Evolutionary conservation across 1,139 yeast species (phyloP).

Genomic region (Pichia sp.): DNA sequence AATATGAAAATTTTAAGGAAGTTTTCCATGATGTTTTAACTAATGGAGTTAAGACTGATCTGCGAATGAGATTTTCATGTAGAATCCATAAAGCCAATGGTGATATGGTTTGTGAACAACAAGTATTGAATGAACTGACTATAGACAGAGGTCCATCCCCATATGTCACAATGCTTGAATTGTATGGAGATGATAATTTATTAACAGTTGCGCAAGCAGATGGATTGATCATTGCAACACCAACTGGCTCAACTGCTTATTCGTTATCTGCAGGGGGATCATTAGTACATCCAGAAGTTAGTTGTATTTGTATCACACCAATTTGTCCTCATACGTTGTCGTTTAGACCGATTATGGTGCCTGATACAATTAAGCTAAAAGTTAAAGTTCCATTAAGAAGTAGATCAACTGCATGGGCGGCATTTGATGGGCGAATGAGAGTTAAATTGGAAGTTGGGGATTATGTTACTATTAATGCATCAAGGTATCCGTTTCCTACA

Average conservation of each 20-base stretch:
- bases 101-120: conserved; percentile 60
- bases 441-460: conserved; percentile 67
- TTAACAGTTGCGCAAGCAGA: conserved; percentile 87
- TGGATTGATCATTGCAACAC: conserved; percentile 82
- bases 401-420: conserved; percentile 82
- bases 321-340: conserved; percentile 89
- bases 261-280: conserved; percentile 89
- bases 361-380: conserved; percentile 76
- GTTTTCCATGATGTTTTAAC: conserved; percentile 51
- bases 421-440: conserved; percentile 79
- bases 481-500: conserved; percentile 82
- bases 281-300: conserved; percentile 81
- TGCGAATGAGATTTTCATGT: conserved; percentile 79
- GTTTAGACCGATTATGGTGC: conserved; percentile 78
- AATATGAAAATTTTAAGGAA: conserved; percentile 60
- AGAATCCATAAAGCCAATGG: conserved; percentile 46
- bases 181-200: conserved; percentile 74
- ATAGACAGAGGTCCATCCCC: conserved; percentile 89
- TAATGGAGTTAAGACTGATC: conserved; percentile 68
- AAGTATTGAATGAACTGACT: conserved; percentile 76
- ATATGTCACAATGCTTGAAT: conserved; percentile 73
- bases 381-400: conserved; percentile 66
- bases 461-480: conserved; percentile 69
- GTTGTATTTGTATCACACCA: conserved; percentile 85
- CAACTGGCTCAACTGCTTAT: conserved; percentile 90